Evolutionary conservation across 106 monocot species (phyloP).

Genomic region (Phalaenopsis aphrodite): DNA sequence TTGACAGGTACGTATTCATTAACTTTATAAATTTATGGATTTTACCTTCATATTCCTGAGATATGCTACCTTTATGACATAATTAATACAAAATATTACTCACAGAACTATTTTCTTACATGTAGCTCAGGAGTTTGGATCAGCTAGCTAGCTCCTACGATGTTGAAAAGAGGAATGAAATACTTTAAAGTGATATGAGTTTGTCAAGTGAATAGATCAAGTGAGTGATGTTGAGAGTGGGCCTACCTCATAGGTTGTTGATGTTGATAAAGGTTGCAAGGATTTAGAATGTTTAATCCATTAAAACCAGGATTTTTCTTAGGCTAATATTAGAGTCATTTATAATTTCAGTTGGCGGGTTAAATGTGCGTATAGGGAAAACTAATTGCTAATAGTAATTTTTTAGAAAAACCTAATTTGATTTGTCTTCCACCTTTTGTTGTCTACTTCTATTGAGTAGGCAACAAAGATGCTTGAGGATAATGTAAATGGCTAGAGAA

Average conservation of each 20-base stretch:
- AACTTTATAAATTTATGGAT: not conserved
- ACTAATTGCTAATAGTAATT: not conserved
- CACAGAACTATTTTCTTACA: not conserved
- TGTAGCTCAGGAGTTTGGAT: not conserved
- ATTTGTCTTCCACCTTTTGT: not conserved
- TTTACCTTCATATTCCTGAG: not conserved
- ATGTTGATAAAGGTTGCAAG: not conserved
- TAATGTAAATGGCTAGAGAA: no score
- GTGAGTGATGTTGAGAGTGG: not conserved
- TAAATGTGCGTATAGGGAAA: not conserved
- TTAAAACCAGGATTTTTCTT: not conserved
- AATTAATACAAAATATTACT: slow-evolving; percentile 7
- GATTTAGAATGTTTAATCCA: not conserved
- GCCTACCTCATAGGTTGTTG: not conserved
- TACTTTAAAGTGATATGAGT: not conserved
- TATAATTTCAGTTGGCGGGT: not conserved
- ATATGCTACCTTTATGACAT: not conserved
- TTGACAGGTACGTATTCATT: slow-evolving; percentile 53
- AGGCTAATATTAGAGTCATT: not conserved
- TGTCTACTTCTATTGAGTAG: not conserved
- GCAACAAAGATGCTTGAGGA: not conserved
- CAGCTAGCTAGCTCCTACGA: not conserved
- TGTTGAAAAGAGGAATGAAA: not conserved
- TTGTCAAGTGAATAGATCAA: not conserved
- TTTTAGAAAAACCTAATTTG: not conserved